Evolutionary conservation across 2,329 filamentous ascomycete species (phyloP), one percentile per base, ranked within the genome.

Genomic region (Colletotrichum lini): DNA sequence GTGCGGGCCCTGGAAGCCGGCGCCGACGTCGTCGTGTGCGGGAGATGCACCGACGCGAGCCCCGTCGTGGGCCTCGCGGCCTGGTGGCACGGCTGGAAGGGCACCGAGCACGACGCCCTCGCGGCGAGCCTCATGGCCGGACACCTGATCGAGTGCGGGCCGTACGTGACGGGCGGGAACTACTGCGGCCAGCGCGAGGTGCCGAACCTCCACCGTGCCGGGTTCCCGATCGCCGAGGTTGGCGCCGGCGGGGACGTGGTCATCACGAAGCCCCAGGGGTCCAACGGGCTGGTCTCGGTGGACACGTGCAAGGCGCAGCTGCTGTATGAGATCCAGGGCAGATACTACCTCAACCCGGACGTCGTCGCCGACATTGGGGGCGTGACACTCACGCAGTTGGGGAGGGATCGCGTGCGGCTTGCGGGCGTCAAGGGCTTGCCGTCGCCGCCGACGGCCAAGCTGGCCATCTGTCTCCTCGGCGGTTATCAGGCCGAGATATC

Each of bases 31-130:
- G 79, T 88, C 57, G 81, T 87, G 2, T 87, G 85, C 64, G 86
- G 86, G 0, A 80, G 86, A 4, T 84, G 84, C 1, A 81, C 84
- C 0, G 85, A 87, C 73, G 86, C 86, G 0, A 84, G 83, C 2
- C 87, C 86, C 0, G 86, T 89, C 0, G 88, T 90, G 68, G 88
- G 85, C 0, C 86, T 87, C 0, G 88, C 88, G 0, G 85, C 84
- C 75, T 90, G 83, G 79, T 90, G 87, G 84, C 83, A 90, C 64
- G 79, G 81, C 1, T 91, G 88, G 89, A 70, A 73, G 0, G 81
- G 84, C 18, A 81, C 79, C 0, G 81, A 85, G 30, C 87, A 84
- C 23, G 83, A 90, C 69, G 74, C 80, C 21, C 79, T 90, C 5
- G 88, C 88, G 0, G 84, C 85, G 0, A 80, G 86, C 0, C 75